Base-by-base conservation (phyloP, 768 basidiomycete species). In the Lepiota venenata region DNA sequence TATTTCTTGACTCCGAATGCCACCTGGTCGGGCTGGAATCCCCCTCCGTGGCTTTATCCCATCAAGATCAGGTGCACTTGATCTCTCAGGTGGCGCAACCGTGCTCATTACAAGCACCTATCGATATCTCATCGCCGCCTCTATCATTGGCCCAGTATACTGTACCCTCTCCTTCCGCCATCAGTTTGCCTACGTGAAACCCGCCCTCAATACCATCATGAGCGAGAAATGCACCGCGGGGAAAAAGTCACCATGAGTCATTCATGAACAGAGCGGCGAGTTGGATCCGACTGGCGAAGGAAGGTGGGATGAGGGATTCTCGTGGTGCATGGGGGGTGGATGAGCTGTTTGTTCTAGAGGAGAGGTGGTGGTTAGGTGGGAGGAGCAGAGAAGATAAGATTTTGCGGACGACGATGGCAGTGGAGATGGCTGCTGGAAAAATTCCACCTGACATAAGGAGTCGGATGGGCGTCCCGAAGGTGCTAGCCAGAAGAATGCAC, bases 161-260 rank as follows among this genome's bases (percentile, higher is more conserved):
- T 47, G 29, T n/a, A 32, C 41, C 29, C 53, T 88, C 27, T 51
- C 73, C 5, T 73, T 88, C 7, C 72, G 71, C 16, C 68, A 78
- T 38, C 87, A 91, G 58, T 80, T 92, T 52, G 76, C 70, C 10
- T 88, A 88, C 60, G 74, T 79, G 22, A 88, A 85, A 56, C 82
- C 82, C 1, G 73, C 90, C 12, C 68, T 92, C 40, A 67, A 62
- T 21, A 83, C 82, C 1, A 78, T 90, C 29, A 64, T 91, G 32
- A 76, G 75, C 36, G 78, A 78, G 29, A 60, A 63, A 29, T 91
- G 86, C 62, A 56, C 52, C 1, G 89, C 90, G 1, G 79, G 81
- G 2, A 62, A 57, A 52, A 59, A n/a, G 60, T 21, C 74, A 73
- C 18, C 83, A 88, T 57, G 69, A 71, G 6, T 65, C 64, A 0